phyloP scores from a whole-genome alignment of 2,329 filamentous ascomycete genomes.

The Blumeria hordei region DNA sequence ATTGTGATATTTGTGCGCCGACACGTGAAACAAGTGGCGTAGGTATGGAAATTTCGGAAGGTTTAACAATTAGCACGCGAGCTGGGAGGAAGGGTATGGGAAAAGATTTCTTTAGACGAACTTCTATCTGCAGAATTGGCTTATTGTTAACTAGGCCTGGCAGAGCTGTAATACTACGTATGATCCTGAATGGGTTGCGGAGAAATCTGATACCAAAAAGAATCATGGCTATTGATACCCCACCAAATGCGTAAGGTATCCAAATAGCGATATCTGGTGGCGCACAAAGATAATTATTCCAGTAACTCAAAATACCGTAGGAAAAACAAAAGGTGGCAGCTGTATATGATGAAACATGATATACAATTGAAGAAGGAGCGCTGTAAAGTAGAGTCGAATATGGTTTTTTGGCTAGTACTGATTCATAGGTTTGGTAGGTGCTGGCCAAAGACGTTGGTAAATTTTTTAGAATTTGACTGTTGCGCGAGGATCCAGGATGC shows the following conservation, averaged over 20 bases:
- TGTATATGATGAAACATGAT: conserved; percentile 33
- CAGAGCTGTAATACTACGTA: conserved; percentile 19
- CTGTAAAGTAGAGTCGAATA: conserved; percentile 37
- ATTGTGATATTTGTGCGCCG: neutral
- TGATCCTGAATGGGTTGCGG: conserved; percentile 29
- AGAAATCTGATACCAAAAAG: conserved; percentile 35
- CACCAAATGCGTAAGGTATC: conserved; percentile 31
- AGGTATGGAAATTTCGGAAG: conserved; percentile 9
- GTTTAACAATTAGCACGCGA: conserved; percentile 7
- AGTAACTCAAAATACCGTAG: conserved; percentile 26
- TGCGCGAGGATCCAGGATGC: too few relatives aligned
- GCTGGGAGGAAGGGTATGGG: conserved; percentile 13
- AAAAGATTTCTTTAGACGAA: conserved; percentile 17
- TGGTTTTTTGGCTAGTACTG: conserved; percentile 28
- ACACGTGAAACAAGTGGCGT: conserved; percentile 5
- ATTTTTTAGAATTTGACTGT: too few relatives aligned
- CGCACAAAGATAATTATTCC: conserved; percentile 23
- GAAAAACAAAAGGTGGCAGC: conserved; percentile 28
- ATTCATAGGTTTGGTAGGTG: conserved; percentile 22
- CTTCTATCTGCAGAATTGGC: conserved; percentile 23
- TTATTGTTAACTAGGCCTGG: conserved; percentile 7
- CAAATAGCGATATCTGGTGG: conserved; percentile 28
- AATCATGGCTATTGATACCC: conserved; percentile 33
- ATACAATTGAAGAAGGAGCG: conserved; percentile 36
- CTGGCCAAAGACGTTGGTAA: too few relatives aligned